Base-by-base conservation (phyloP, 805 yeast genomes). In the Candida broadrunensis region DNA sequence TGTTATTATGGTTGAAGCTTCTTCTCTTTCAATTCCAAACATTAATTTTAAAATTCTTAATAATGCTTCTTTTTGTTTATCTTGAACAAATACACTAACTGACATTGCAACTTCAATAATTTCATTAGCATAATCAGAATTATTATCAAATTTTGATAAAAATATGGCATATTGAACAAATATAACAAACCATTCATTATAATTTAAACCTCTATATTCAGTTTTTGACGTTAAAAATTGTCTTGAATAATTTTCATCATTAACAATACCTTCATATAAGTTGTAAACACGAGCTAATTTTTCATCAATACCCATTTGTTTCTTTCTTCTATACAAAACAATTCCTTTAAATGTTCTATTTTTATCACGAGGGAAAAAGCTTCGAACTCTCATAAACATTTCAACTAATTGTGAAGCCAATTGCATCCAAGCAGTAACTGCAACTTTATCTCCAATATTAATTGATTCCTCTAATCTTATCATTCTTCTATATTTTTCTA, bases 141-240 rank as follows among this genome's bases (percentile, higher is more conserved):
- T 91, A 50, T 80, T 83, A 18, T 80, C 81, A 53, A 72, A 76
- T 45, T 73, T 74, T 0, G 88, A 81, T 37, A 85, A 72, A 18
- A 81, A 72, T 26, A 91, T 59, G 0, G 95, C 82, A 50, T 85
- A 80, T 52, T 83, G 85, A 78, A 89, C 83, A 52, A 89, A 87
- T 5, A 91, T 67, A 46, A 77, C 80, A 59, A 88, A 88, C 99
- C 99, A 93, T 27, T 75, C 75, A 29, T 84, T 85, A 58, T 86
- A 86, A 3, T 72, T 65, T 16, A 89, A 63, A 0, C 96, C 97
- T 42, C 96, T 72, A 54, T 85, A 86, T 51, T 77, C 82, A 1
- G 70, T 68, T 11, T 73, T 73, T 0, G 86, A 75, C 0, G 81
- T 75, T 51, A 61, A 53, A 47, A 63, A 63, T 41, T 55, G 60